A percentile compares a stretch with the other conserved stretches of the same genome.
Conservation (phyloP, 2,329 filamentous ascomycete species). For the Exophiala mesophila region DNA sequence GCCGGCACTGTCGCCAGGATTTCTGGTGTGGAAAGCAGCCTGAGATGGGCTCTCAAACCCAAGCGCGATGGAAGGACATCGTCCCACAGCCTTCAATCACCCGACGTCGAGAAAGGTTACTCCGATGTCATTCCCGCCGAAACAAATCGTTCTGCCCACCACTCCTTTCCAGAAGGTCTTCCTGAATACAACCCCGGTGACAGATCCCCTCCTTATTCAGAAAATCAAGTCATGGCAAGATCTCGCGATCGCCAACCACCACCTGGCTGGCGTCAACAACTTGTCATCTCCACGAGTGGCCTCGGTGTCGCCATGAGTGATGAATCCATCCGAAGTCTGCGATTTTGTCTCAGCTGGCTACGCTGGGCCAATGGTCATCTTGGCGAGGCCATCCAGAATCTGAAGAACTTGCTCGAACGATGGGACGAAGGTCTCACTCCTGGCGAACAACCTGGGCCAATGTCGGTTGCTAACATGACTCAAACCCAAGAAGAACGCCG, state of each 20-base stretch:
- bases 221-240: conserved; percentile 19
- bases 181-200: conserved; percentile 75
- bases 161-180: conserved; percentile 59
- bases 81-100: conserved; percentile 6
- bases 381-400: conserved; percentile 64
- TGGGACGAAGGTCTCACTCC: conserved; percentile 57
- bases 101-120: conserved; percentile 26
- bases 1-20: conserved; percentile 79
- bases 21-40: conserved; percentile 80
- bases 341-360: conserved; percentile 77
- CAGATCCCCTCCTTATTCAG: conserved; percentile 26
- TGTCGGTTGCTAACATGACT: conserved; percentile 24
- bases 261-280: conserved; percentile 67
- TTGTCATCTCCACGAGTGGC: conserved; percentile 86
- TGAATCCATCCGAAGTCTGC: conserved; percentile 75
- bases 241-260: conserved; percentile 31
- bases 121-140: conserved; percentile 15
- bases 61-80: conserved; percentile 29
- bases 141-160: conserved; percentile 13
- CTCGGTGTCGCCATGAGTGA: conserved; percentile 88
- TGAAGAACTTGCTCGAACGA: conserved; percentile 72
- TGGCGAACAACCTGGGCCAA: conserved; percentile 30
- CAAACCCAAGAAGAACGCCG: conserved; percentile 37
- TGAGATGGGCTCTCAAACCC: conserved; percentile 71
- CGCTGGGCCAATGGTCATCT: conserved; percentile 78